Conservation (phyloP, 2,329 filamentous ascomycete species). For the Drechslerella coelobrocha region DNA sequence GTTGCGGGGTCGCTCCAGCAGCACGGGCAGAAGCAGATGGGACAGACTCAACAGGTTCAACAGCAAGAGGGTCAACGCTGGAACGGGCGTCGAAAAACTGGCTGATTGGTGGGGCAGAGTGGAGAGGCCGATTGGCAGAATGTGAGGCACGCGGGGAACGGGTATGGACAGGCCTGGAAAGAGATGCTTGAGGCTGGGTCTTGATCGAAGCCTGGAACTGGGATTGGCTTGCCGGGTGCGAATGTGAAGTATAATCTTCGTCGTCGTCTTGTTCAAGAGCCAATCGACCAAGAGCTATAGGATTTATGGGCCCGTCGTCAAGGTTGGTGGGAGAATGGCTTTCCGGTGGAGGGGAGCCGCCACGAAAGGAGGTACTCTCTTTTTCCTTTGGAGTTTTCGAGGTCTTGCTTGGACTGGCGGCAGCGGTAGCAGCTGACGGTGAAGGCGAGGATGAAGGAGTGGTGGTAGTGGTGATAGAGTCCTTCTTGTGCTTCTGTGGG, state of each 20-base stretch:
- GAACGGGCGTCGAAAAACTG: constrained; percentile 4
- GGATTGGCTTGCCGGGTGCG: too few relatives aligned
- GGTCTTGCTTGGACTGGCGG: too few relatives aligned
- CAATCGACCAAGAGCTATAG: constrained; percentile 14
- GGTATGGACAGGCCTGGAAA: too few relatives aligned
- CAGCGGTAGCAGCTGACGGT: too few relatives aligned
- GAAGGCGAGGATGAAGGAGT: neutral
- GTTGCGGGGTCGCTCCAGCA: constrained; percentile 5
- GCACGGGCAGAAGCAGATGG: constrained; percentile 23
- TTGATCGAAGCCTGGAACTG: too few relatives aligned
- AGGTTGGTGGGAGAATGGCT: neutral
- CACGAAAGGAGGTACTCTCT: too few relatives aligned
- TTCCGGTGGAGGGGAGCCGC: constrained; percentile 2
- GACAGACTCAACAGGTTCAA: neutral
- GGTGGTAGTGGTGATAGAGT: neutral
- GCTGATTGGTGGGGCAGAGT: neutral
- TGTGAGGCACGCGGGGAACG: too few relatives aligned
- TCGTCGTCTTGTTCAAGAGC: constrained; percentile 10
- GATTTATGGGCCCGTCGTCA: constrained; percentile 15
- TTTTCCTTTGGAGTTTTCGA: too few relatives aligned
- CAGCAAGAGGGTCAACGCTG: neutral
- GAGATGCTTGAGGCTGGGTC: too few relatives aligned
- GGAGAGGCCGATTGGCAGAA: too few relatives aligned
- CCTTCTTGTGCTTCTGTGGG: neutral
- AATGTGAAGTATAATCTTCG: too few relatives aligned